Percentiles rank a stretch among this genome's conserved stretches.
Evolutionary conservation across 495 filamentous ascomycete species (phyloP).

Genomic region (Trichoderma virens): DNA sequence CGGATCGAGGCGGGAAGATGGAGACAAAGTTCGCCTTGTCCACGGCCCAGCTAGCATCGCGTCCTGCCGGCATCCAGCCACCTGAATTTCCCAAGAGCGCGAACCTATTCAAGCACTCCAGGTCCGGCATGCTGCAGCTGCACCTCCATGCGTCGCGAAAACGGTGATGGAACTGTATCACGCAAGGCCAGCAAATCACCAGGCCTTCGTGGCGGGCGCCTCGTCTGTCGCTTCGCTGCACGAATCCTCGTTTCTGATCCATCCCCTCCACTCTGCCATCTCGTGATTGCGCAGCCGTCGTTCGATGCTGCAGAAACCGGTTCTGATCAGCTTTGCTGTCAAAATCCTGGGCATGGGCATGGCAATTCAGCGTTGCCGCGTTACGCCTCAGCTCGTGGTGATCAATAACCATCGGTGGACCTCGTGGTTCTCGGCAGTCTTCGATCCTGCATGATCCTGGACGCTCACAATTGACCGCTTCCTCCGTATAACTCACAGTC

Average conservation of each 20-base stretch:
- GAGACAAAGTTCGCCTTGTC: not conserved
- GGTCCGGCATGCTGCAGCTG: not conserved
- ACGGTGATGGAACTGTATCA: not conserved
- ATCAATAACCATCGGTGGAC: not conserved
- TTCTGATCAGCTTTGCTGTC: not conserved
- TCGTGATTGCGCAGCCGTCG: not conserved
- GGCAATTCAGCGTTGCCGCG: not conserved
- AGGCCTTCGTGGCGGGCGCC: not conserved
- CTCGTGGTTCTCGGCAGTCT: not conserved
- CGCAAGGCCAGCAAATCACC: constrained; percentile 4
- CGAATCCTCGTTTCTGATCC: not conserved
- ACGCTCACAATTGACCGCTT: not conserved
- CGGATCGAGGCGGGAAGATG: not conserved
- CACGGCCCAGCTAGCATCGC: not conserved
- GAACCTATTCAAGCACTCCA: not conserved
- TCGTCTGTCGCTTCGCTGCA: not conserved
- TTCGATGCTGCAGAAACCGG: constrained; percentile 1
- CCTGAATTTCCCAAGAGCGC: not conserved
- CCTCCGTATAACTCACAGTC: not conserved
- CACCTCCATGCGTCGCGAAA: not conserved
- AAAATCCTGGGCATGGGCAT: not conserved
- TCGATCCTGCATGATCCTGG: not conserved
- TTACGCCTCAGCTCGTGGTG: not conserved
- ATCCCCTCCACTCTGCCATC: not conserved
- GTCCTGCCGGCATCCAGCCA: not conserved